Evolutionary conservation across 2,329 filamentous ascomycete genomes (phyloP), one percentile per base, ranked within the genome.

Genomic region (Colletotrichum salicis): DNA sequence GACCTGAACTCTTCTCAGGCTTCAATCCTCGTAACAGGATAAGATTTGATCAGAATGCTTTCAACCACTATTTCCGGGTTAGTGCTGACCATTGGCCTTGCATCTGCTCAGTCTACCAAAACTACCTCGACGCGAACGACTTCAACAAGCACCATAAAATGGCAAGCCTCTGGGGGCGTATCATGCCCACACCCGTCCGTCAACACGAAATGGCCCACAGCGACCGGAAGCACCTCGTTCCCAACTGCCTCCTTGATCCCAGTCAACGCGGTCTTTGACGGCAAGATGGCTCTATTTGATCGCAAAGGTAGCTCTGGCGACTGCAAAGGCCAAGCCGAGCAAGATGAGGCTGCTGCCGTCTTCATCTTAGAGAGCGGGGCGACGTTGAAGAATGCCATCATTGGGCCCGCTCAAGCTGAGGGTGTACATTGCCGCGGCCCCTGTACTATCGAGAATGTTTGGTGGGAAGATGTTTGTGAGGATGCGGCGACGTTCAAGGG

Each of bases 121-220:
- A 61, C 64, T 13, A 67, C 56, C n/a, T 60, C 45, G 37, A 54
- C 64, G 10, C 33, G 56, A 31, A 24, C 31, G 8, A 55, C 57
- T 4, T 19, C 56, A 37, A 66, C 64, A 11, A 67, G 57, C 57
- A 67, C 41, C 56, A 41, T 67, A 56, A 67, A 67, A 37, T 67
- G 57, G 64, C 64, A 67, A 54, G 64, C 57, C 56, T 67, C 64
- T 15, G 64, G 64, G 31, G 64, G 64, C 45, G 64, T 67, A 11
- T 61, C 64, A 6, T 67, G 64, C 56, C 57, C 64, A 3, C 64
- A 67, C 45, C 64, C 64, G 5, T 51, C 64, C 4, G 64, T 67
- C 41, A 67, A 67, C 31, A 67, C 64, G 5, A 52, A 63, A 3
- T 63, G 54, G 67, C 60, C 61, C 13, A 65, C 55, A 8, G 55